Conservation (phyloP, 345 rosid species). For the Firmiana major region DNA sequence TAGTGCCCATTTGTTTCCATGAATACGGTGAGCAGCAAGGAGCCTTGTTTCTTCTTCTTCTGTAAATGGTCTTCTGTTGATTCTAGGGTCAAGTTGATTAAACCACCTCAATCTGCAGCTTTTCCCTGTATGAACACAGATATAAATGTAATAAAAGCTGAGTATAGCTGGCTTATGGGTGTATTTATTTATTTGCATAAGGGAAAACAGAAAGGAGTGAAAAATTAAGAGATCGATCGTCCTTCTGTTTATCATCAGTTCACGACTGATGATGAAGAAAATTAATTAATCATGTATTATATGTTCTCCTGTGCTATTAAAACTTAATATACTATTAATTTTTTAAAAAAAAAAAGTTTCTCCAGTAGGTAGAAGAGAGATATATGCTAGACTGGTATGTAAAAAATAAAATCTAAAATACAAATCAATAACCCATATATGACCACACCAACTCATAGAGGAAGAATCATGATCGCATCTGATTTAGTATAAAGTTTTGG, state of each 20-base stretch:
- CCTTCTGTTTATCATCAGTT: background rate
- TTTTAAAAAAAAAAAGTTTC: background rate
- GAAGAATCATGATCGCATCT: background rate
- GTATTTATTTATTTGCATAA: background rate
- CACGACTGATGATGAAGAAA: background rate
- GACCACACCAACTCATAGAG: background rate
- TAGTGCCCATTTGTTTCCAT: constrained; percentile 64
- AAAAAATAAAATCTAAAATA: constrained; percentile 3
- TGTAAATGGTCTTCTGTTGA: constrained; percentile 57
- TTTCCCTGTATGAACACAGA: constrained; percentile 40
- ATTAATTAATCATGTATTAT: background rate
- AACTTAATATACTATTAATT: background rate
- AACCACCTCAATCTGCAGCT: constrained; percentile 79
- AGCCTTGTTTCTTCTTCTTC: constrained; percentile 65
- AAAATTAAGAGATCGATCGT: background rate
- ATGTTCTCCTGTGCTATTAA: background rate
- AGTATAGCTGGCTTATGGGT: background rate
- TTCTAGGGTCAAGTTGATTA: constrained; percentile 70
- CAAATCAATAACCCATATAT: background rate
- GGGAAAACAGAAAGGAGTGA: background rate
- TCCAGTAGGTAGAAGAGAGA: background rate
- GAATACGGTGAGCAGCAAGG: constrained; percentile 50
- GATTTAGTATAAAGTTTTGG: background rate
- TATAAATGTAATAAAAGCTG: background rate
- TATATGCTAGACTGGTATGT: background rate